Percentiles rank a stretch among this genome's conserved stretches.
phyloP scores from a whole-genome alignment of 371 early-diverging fungal species.

The Mortierella sp. region DNA sequence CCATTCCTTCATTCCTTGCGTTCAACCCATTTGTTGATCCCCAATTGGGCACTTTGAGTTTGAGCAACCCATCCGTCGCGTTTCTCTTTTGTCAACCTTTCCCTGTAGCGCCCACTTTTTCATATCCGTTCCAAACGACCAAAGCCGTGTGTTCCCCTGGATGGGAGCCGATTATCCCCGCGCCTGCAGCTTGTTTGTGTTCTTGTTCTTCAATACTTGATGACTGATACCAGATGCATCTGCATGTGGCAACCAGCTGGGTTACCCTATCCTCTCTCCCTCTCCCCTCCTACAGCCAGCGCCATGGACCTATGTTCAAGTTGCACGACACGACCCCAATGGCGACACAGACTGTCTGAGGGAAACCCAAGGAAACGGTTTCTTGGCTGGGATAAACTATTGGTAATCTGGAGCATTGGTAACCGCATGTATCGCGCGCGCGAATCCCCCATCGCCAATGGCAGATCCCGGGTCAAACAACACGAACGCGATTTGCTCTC shows the following conservation, averaged over 20 bases:
- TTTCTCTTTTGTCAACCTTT: no score
- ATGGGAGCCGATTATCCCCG: background rate
- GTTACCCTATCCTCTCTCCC: no score
- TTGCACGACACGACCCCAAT: background rate
- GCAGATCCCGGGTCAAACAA: background rate
- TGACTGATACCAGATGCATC: background rate
- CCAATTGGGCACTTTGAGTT: background rate
- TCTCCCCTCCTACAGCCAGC: no score
- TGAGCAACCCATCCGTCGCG: background rate
- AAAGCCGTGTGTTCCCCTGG: background rate
- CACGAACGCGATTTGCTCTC: background rate
- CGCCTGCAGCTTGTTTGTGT: background rate
- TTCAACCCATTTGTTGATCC: background rate
- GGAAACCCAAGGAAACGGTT: background rate
- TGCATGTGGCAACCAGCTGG: background rate
- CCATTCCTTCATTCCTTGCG: background rate
- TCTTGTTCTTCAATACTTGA: background rate
- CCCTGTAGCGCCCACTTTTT: constrained; percentile 1
- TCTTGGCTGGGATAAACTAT: constrained; percentile 16
- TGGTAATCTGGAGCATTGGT: constrained; percentile 7
- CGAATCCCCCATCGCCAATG: background rate
- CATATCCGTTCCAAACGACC: background rate
- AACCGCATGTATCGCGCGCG: no score
- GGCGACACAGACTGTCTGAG: background rate
- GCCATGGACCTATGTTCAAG: background rate